phyloP scores from a whole-genome alignment of 306 rosid species.

The Clitoria ternatea region DNA sequence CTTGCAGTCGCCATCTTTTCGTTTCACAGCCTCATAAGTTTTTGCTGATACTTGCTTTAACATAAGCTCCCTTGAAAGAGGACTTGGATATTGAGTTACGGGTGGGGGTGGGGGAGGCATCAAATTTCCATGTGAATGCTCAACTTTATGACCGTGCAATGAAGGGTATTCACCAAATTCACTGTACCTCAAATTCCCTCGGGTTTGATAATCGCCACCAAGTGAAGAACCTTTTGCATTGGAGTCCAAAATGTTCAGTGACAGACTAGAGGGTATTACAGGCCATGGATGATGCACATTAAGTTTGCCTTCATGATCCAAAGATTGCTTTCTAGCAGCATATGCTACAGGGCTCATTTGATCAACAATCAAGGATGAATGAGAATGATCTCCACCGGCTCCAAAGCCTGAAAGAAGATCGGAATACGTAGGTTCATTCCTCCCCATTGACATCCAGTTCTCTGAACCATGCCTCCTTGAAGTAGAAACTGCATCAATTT shows the following conservation, averaged over 20 bases:
- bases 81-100: constrained; percentile 41
- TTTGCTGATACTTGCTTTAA: constrained; percentile 29
- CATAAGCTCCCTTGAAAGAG: constrained; percentile 39
- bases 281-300: constrained; percentile 53
- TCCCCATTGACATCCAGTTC: constrained; percentile 56
- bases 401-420: constrained; percentile 79
- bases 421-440: constrained; percentile 68
- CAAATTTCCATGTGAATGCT: constrained; percentile 58
- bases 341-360: constrained; percentile 34
- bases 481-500: constrained; percentile 50
- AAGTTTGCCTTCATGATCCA: constrained; percentile 62
- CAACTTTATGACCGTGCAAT: constrained; percentile 46
- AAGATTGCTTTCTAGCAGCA: constrained; percentile 40
- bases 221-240: constrained; percentile 44
- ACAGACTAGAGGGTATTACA: constrained; percentile 45
- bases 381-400: constrained; percentile 36
- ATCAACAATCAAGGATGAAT: constrained; percentile 36
- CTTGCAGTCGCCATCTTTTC: constrained; percentile 71
- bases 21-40: constrained; percentile 43
- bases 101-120: constrained; percentile 63
- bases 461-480: constrained; percentile 58
- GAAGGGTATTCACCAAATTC: constrained; percentile 44
- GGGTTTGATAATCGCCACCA: constrained; percentile 51
- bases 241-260: constrained; percentile 53
- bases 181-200: constrained; percentile 45